A percentile compares a stretch with the other conserved stretches of the same genome.
These are phyloP conservation scores for Trypanosoma rangeli DNA, from an alignment of 208 protist genomes.

Conservation along the genomic window DNA sequence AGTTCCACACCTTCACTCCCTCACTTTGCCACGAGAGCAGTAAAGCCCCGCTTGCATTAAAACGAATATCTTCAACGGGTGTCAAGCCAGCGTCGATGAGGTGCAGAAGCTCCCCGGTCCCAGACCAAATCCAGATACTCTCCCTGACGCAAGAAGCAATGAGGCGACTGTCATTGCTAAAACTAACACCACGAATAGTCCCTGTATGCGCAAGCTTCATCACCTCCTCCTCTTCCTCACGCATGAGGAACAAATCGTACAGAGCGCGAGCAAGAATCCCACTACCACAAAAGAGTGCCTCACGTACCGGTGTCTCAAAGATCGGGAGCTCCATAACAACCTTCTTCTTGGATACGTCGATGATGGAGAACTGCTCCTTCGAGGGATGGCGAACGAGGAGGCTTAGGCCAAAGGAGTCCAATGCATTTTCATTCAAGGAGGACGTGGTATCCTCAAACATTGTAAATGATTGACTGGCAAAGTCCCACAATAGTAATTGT, in stretches of 20 bases:
- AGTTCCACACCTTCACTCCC: constrained; percentile 61
- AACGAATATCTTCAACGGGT: constrained; percentile 54
- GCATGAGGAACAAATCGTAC: constrained; percentile 52
- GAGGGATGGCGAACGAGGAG: constrained; percentile 44
- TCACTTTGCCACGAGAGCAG: constrained; percentile 58
- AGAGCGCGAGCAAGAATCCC: constrained; percentile 45
- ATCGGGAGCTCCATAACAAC: constrained; percentile 51
- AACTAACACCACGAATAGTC: constrained; percentile 44
- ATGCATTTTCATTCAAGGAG: constrained; percentile 24
- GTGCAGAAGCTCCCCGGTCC: constrained; percentile 67
- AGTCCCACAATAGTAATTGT: constrained; percentile 75
- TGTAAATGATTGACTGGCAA: constrained; percentile 54
- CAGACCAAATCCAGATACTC: constrained; percentile 72
- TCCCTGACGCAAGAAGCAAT: constrained; percentile 61
- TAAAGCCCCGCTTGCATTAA: constrained; percentile 55
- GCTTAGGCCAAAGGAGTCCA: constrained; percentile 54
- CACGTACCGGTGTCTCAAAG: constrained; percentile 36
- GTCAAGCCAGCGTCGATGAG: constrained; percentile 48
- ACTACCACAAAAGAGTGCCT: constrained; percentile 65
- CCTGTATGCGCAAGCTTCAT: constrained; percentile 57
- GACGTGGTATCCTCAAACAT: constrained; percentile 48
- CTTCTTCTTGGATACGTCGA: constrained; percentile 70
- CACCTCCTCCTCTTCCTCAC: constrained; percentile 29
- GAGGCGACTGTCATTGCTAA: constrained; percentile 60
- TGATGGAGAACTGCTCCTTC: constrained; percentile 40